Conservation (phyloP, 805 yeast genomes). For the Candida tallmaniae region DNA sequence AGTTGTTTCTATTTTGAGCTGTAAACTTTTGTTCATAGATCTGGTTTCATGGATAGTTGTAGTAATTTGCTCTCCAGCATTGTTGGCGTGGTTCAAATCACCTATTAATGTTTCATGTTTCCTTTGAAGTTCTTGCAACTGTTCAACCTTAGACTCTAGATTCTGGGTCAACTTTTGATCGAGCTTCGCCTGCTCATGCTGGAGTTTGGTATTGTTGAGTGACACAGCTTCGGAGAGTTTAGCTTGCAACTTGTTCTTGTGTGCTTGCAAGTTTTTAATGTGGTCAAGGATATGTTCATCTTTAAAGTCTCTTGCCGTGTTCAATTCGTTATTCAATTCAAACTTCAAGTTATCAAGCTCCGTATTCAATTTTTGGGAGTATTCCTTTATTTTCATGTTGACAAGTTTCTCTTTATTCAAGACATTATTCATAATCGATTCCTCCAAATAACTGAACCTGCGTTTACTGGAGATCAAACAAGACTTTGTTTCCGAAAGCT, state of each 20-base stretch:
- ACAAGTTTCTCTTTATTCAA: slow-evolving; percentile 24
- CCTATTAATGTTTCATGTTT: slow-evolving; percentile 1
- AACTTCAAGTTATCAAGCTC: slow-evolving; percentile 28
- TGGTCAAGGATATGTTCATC: slow-evolving; percentile 16
- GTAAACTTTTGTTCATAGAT: slow-evolving; percentile 4
- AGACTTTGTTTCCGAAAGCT: slow-evolving; percentile 10
- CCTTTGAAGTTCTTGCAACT: slow-evolving; percentile 12
- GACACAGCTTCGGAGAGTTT: not conserved
- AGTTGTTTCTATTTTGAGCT: slow-evolving; percentile 5
- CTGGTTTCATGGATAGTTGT: slow-evolving; percentile 3
- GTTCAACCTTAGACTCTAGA: slow-evolving; percentile 19
- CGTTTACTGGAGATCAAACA: slow-evolving; percentile 7
- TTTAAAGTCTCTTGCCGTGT: slow-evolving; percentile 18
- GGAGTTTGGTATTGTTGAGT: slow-evolving; percentile 13
- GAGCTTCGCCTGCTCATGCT: slow-evolving; percentile 18
- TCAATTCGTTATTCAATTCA: slow-evolving; percentile 31
- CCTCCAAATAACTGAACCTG: slow-evolving; percentile 22
- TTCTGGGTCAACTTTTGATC: slow-evolving; percentile 24
- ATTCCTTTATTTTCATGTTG: slow-evolving; percentile 26
- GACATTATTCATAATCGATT: slow-evolving; percentile 24
- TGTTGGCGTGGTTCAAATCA: not conserved
- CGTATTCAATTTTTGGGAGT: slow-evolving; percentile 19
- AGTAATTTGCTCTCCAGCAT: not conserved
- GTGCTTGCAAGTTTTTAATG: slow-evolving; percentile 12
- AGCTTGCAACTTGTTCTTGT: slow-evolving; percentile 4